These are phyloP conservation scores for Thraustochytrium sp. DNA, from an alignment of 352 stramenopile species.

Conservation along the genomic window DNA sequence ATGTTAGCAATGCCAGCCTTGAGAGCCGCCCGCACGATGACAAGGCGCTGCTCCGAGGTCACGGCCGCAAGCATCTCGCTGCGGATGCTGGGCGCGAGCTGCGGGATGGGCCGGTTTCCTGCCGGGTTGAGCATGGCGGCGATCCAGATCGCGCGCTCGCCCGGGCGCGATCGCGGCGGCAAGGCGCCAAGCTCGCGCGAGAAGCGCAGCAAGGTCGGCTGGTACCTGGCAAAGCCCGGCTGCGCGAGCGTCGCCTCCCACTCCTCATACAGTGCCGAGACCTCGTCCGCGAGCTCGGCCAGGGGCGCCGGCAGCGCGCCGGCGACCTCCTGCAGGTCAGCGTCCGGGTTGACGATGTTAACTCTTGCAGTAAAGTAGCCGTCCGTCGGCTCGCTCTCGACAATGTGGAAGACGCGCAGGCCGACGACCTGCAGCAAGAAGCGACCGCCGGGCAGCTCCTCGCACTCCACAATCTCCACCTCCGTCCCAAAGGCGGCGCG, in stretches of 20 bases:
- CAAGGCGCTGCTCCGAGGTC: background rate
- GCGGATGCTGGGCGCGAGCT: background rate
- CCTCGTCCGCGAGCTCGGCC: background rate
- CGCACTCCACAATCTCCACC: slow-evolving; percentile 50
- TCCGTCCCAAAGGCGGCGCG: slow-evolving; percentile 45
- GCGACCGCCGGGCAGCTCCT: slow-evolving; percentile 34
- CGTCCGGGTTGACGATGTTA: background rate
- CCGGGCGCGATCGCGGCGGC: too few species aligned
- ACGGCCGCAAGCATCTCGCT: background rate
- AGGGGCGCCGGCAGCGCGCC: background rate
- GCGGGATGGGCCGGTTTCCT: background rate
- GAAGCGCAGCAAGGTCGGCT: background rate
- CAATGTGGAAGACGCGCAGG: background rate
- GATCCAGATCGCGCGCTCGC: background rate
- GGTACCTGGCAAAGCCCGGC: too few species aligned
- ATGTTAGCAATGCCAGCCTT: background rate
- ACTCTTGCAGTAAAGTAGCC: background rate
- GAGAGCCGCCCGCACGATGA: background rate
- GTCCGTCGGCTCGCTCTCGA: background rate
- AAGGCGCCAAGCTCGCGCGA: background rate
- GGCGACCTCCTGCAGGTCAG: background rate
- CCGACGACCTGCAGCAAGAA: slow-evolving; percentile 10
- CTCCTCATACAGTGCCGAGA: background rate
- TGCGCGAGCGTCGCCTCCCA: too few species aligned
- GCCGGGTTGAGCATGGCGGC: background rate